Base-by-base conservation (phyloP, 306 rosid species). In the Prunus mira region DNA sequence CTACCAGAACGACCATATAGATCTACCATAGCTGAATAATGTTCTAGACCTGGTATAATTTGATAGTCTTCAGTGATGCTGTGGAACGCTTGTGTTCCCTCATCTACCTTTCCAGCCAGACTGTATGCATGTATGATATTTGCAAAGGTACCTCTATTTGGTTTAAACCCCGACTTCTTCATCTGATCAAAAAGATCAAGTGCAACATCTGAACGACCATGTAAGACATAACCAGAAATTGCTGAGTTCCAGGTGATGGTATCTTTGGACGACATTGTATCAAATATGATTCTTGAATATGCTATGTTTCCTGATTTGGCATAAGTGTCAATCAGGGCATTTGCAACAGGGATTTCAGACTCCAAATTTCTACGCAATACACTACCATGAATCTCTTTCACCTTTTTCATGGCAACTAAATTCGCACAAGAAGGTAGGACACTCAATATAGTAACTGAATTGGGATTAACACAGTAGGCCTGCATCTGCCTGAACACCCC, bases 1-100 rank as follows among this genome's bases (percentile, higher is more conserved):
- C 89, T 92, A 41, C 98, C 97, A 2, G 97, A 80, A 73, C 93
- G 98, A 45, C 98, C 92, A 78, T 86, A 88, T 65, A 95, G 84
- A 82, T 89, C 83, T 46, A 90, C 91, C 87, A 92, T 76, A 60
- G 93, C 96, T 65, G 83, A 75, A 84, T 90, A 92, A 88, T 95
- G 98, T 77, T 95, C 97, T 82, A 81, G 69, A 80, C 88, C 83
- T 32, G 90, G 96, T 77, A 65, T 65, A 67, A 92, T 92, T 70
- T 71, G 81, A 79, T 82, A 91, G 61, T 86, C 90, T 77, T 88
- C 80, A 49, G 74, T 79, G 67, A 92, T 80, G 84, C 89, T 85
- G 69, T 85, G 83, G 82, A 95, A 88, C 64, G 81, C 84, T 69
- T 41, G 84, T 80, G 80, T 88, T 75, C 98, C 97, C 80, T 89